Percentiles rank a stretch among this genome's conserved stretches.
phyloP scores from a whole-genome alignment of 2,329 filamentous ascomycete genomes.

The Microcyclospora tardicrescens region DNA sequence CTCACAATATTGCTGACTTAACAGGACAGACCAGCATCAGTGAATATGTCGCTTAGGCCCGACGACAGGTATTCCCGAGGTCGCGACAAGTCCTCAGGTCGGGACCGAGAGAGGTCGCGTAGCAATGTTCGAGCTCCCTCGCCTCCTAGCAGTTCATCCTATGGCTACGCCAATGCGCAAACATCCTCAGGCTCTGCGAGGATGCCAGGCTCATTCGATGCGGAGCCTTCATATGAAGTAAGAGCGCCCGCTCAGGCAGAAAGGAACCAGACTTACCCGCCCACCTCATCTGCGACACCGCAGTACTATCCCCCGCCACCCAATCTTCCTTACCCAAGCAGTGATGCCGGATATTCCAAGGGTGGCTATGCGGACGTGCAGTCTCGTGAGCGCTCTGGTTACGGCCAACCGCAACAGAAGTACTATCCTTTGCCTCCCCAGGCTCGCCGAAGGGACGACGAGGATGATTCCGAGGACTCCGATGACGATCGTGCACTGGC shows the following conservation, averaged over 20 bases:
- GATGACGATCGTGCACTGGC: conserved; percentile 21
- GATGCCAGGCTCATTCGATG: conserved; percentile 11
- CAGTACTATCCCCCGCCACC: conserved; percentile 8
- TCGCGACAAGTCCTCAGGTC: conserved; percentile 30
- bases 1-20: not conserved
- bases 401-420: conserved; percentile 6
- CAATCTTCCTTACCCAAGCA: conserved; percentile 15
- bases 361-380: conserved; percentile 32
- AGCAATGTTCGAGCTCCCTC: conserved; percentile 26
- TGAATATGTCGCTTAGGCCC: conserved; percentile 27
- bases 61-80: conserved; percentile 29
- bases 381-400: conserved; percentile 31
- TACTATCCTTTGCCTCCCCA: no score
- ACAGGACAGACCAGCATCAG: not conserved
- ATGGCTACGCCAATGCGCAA: conserved; percentile 10
- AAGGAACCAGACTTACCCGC: conserved; percentile 7
- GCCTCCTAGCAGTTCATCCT: conserved; percentile 9
- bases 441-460: not conserved
- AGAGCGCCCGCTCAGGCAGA: conserved; percentile 22
- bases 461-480: conserved; percentile 7
- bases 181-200: conserved; percentile 3
- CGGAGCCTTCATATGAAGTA: conserved; percentile 27
- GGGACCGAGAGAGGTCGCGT: conserved; percentile 25
- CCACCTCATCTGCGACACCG: conserved; percentile 2
- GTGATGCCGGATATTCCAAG: conserved; percentile 27